Conservation (phyloP, 73 alveolate genomes). For the Tetrahymena elliotti region DNA sequence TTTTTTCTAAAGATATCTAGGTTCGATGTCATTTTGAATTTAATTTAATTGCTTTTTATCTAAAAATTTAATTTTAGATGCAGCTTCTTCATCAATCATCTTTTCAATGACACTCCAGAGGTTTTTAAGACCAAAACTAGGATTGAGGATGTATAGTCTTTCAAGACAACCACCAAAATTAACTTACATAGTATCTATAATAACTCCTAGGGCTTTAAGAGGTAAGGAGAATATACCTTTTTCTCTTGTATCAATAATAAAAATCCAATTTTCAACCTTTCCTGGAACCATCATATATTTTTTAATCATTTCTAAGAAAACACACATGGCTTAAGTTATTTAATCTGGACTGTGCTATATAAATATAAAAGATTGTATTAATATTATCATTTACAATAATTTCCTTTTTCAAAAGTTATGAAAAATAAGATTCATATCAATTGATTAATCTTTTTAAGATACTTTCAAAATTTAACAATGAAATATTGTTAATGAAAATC, state of each 20-base stretch:
- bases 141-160: not conserved
- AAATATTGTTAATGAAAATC: no score
- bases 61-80: not conserved
- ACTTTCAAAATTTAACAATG: not conserved
- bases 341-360: constrained; percentile 22
- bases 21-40: not conserved
- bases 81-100: not conserved
- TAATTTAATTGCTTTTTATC: not conserved
- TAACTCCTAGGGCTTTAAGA: constrained; percentile 1
- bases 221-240: constrained; percentile 4
- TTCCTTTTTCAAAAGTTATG: no score
- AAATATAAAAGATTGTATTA: not conserved
- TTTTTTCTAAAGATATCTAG: not conserved
- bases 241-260: constrained; percentile 11
- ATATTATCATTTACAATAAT: not conserved
- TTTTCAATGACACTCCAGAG: not conserved
- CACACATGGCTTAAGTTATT: constrained; percentile 6
- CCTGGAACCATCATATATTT: constrained; percentile 28
- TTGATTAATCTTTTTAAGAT: no score
- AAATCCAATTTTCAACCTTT: constrained; percentile 32
- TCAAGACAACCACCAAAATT: constrained; percentile 1
- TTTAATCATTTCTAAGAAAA: constrained; percentile 16
- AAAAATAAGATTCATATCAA: no score
- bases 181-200: constrained; percentile 2
- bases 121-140: not conserved